Evolutionary conservation across 441 rosid species (phyloP).

Genomic region (Sinapis alba): DNA sequence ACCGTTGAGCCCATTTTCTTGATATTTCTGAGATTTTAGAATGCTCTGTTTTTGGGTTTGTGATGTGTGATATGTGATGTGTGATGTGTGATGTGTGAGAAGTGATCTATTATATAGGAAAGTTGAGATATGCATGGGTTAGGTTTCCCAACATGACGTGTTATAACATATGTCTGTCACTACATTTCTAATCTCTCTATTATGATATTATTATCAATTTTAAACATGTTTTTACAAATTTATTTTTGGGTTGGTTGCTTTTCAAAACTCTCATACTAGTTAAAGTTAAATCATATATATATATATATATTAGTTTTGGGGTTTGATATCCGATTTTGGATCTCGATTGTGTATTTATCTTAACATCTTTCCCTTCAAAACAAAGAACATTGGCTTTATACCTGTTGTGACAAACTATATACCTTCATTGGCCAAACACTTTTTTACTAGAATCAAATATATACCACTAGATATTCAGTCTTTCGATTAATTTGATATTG

Average conservation of each 20-base stretch:
- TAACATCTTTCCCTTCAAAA: too few relatives aligned
- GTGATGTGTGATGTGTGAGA: background rate
- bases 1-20: background rate
- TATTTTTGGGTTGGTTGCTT: background rate
- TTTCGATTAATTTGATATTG: too few relatives aligned
- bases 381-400: too few relatives aligned
- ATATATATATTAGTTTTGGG: too few relatives aligned
- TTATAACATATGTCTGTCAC: background rate
- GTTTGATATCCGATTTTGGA: too few relatives aligned
- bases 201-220: background rate
- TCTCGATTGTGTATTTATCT: too few relatives aligned
- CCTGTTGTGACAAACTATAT: too few relatives aligned
- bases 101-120: background rate
- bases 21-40: background rate
- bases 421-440: too few relatives aligned
- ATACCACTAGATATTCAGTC: too few relatives aligned
- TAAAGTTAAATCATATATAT: too few relatives aligned
- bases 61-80: background rate
- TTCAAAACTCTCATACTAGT: too few relatives aligned
- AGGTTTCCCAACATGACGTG: background rate
- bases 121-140: background rate
- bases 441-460: too few relatives aligned
- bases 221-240: background rate
- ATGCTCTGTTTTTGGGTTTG: background rate
- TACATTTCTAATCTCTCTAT: background rate